Percentiles rank a stretch among this genome's conserved stretches.
Evolutionary conservation across 306 rosid species (phyloP).

Genomic region (Arachis stenosperma): DNA sequence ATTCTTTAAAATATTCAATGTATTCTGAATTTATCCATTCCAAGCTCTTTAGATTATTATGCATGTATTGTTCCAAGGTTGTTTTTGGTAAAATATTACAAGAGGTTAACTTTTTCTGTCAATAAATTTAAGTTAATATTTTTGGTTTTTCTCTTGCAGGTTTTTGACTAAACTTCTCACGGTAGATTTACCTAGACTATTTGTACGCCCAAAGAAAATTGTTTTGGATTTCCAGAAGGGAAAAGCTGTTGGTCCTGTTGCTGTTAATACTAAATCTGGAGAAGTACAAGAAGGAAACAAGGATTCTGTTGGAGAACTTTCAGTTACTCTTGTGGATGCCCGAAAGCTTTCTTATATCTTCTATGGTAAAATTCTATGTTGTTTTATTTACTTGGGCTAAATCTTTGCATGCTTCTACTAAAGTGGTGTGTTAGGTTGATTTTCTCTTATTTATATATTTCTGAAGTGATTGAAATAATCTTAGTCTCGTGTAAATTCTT

Average conservation of each 20-base stretch:
- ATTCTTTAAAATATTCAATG: background rate
- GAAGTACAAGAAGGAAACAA: conserved; percentile 89
- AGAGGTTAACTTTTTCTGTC: background rate
- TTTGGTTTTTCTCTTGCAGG: conserved; percentile 53
- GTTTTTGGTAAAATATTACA: background rate
- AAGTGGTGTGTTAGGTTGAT: too few species aligned
- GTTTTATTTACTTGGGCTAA: conserved; percentile 26
- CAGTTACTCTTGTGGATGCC: conserved; percentile 94
- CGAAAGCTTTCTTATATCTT: conserved; percentile 84
- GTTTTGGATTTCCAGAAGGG: conserved; percentile 93
- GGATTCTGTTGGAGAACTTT: conserved; percentile 93
- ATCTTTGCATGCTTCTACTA: background rate
- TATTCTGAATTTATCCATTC: conserved; percentile 1
- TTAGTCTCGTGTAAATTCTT: too few species aligned
- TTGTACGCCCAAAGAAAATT: conserved; percentile 98
- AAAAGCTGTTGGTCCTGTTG: conserved; percentile 90
- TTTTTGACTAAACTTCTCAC: conserved; percentile 97
- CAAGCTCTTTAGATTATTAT: background rate
- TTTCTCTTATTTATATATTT: background rate
- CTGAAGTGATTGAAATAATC: too few species aligned
- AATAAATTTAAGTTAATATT: conserved; percentile 28
- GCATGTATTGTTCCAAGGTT: conserved; percentile 33
- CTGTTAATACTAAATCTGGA: conserved; percentile 69
- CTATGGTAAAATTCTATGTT: conserved; percentile 63
- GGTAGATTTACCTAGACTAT: conserved; percentile 83